phyloP scores from a whole-genome alignment of 495 filamentous ascomycete species.

The Daldinia vernicosa region DNA sequence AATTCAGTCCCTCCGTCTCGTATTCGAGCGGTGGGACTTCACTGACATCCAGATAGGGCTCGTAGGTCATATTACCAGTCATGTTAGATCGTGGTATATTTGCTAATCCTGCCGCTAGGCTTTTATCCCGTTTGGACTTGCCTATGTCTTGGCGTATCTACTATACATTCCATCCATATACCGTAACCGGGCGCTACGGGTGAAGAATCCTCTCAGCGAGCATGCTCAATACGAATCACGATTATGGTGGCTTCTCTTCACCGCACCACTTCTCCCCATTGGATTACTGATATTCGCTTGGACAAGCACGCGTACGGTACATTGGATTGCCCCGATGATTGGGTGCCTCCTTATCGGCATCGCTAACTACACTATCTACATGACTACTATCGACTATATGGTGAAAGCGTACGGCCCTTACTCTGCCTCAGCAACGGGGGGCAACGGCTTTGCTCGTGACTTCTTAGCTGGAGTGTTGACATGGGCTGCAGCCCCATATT shows the following conservation, averaged over 20 bases:
- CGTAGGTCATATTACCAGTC: conserved; percentile 17
- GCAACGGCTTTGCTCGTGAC: conserved; percentile 75
- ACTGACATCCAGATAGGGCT: conserved; percentile 63
- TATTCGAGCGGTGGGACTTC: conserved; percentile 72
- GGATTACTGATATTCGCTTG: conserved; percentile 76
- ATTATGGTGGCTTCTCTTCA: conserved; percentile 69
- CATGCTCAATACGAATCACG: conserved; percentile 68
- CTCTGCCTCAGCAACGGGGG: conserved; percentile 79
- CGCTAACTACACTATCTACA: conserved; percentile 76
- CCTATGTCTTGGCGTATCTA: conserved; percentile 69
- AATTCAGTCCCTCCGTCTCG: conserved; percentile 71
- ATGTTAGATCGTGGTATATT: not conserved
- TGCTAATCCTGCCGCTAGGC: conserved; percentile 43
- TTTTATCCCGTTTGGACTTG: conserved; percentile 70
- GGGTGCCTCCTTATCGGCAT: conserved; percentile 69
- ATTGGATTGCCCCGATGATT: conserved; percentile 70
- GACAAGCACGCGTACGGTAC: conserved; percentile 66
- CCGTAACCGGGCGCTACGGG: conserved; percentile 63
- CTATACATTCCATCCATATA: conserved; percentile 70
- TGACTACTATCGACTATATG: conserved; percentile 89
- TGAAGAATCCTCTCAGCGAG: conserved; percentile 61
- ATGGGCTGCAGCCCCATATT: conserved; percentile 76
- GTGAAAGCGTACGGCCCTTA: conserved; percentile 79
- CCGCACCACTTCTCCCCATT: conserved; percentile 72
- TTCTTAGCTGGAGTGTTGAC: conserved; percentile 84